A percentile compares a stretch with the other conserved stretches of the same genome.
These are phyloP conservation scores for Metarhizium brunneum DNA, from an alignment of 2,329 filamentous ascomycete species.

Conservation along the genomic window DNA sequence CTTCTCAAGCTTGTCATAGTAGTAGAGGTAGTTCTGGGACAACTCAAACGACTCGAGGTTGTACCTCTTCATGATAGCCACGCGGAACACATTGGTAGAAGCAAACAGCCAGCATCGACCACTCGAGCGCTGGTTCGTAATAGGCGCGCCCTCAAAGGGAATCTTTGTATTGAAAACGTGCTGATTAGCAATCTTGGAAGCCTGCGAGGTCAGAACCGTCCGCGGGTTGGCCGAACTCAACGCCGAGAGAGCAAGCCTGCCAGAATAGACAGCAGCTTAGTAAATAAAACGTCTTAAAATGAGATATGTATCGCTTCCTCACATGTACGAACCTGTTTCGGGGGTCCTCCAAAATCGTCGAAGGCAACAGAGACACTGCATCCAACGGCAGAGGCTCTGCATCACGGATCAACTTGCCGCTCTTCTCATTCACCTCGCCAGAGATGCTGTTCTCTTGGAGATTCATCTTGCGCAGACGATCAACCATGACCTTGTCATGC, in stretches of 20 bases:
- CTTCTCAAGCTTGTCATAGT: slow-evolving; percentile 92
- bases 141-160: slow-evolving; percentile 69
- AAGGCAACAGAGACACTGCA: slow-evolving; percentile 49
- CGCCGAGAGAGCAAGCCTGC: slow-evolving; percentile 65
- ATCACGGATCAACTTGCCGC: slow-evolving; percentile 10
- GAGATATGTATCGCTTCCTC: slow-evolving; percentile 3
- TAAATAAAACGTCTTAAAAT: neutral
- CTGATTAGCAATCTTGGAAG: slow-evolving; percentile 56
- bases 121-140: slow-evolving; percentile 75
- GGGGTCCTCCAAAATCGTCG: slow-evolving; percentile 51
- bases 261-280: neutral
- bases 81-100: slow-evolving; percentile 80
- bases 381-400: slow-evolving; percentile 41
- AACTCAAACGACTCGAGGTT: slow-evolving; percentile 71
- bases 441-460: slow-evolving; percentile 42
- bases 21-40: slow-evolving; percentile 83
- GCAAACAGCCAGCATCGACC: slow-evolving; percentile 91
- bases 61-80: slow-evolving; percentile 81
- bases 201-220: slow-evolving; percentile 54
- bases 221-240: slow-evolving; percentile 59
- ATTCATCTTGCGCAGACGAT: slow-evolving; percentile 34
- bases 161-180: slow-evolving; percentile 81
- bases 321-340: slow-evolving; percentile 46
- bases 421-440: slow-evolving; percentile 14
- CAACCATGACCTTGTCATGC: slow-evolving; percentile 34